phyloP scores from a whole-genome alignment of 1,139 yeast genomes.

The Saccharomyces hybrid region DNA sequence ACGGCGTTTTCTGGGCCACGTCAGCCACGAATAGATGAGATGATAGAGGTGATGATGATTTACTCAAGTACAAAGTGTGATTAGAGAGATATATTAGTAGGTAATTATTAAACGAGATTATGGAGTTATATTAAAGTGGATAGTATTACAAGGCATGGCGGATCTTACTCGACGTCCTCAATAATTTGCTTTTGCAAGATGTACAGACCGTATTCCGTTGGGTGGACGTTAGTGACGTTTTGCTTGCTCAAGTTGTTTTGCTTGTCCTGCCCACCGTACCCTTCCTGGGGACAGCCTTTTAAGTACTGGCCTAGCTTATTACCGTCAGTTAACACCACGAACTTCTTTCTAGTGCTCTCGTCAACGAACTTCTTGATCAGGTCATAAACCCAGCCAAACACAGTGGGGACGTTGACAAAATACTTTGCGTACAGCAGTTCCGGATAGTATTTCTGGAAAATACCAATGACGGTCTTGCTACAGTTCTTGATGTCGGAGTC shows the following conservation, averaged over 20 bases:
- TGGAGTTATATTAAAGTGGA: neutral
- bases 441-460: conserved; percentile 78
- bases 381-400: conserved; percentile 75
- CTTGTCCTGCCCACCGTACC: conserved; percentile 51
- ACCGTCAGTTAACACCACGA: conserved; percentile 60
- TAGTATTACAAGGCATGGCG: neutral
- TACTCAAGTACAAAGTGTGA: neutral
- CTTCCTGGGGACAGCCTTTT: conserved; percentile 46
- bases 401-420: conserved; percentile 69
- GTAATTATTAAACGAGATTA: neutral
- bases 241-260: conserved; percentile 31
- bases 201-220: conserved; percentile 31
- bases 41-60: neutral
- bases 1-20: neutral
- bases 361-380: conserved; percentile 55
- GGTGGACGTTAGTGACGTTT: conserved; percentile 31
- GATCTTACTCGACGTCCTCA: conserved; percentile 33
- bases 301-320: conserved; percentile 43
- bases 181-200: conserved; percentile 32
- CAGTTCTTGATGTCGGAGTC: conserved; percentile 66
- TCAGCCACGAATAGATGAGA: neutral
- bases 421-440: conserved; percentile 66
- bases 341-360: conserved; percentile 63
- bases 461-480: conserved; percentile 58
- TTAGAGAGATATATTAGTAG: neutral